Evolutionary conservation across 331 rosid genomes (phyloP).

Genomic region (Quercus tomentella): DNA sequence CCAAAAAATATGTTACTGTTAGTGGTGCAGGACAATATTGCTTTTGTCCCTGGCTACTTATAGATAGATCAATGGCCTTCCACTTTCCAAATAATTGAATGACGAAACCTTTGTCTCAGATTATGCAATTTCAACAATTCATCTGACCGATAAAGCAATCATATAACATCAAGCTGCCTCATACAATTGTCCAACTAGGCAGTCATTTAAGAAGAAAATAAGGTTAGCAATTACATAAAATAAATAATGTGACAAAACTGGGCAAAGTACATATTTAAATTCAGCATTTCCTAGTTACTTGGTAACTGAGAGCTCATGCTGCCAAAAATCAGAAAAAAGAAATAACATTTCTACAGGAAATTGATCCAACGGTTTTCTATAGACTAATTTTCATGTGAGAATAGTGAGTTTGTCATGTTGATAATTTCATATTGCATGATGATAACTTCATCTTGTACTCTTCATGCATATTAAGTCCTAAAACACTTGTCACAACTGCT

Average conservation of each 20-base stretch:
- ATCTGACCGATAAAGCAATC: not conserved
- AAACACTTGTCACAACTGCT: not conserved
- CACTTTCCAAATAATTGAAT: not conserved
- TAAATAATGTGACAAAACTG: not conserved
- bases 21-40: too few species aligned
- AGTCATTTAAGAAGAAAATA: not conserved
- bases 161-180: not conserved
- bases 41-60: not conserved
- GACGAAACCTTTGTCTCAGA: not conserved
- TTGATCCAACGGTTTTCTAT: not conserved
- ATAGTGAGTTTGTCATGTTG: not conserved
- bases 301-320: not conserved
- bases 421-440: not conserved
- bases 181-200: not conserved
- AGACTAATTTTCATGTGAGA: not conserved
- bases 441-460: not conserved
- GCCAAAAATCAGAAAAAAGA: not conserved
- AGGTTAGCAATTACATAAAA: not conserved
- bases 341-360: not conserved
- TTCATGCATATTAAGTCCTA: not conserved
- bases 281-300: not conserved
- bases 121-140: not conserved
- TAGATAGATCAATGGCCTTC: not conserved
- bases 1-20: not conserved
- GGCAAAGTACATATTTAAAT: not conserved